phyloP scores from a whole-genome alignment of 441 rosid genomes.

The Dalechampia spathulata region DNA sequence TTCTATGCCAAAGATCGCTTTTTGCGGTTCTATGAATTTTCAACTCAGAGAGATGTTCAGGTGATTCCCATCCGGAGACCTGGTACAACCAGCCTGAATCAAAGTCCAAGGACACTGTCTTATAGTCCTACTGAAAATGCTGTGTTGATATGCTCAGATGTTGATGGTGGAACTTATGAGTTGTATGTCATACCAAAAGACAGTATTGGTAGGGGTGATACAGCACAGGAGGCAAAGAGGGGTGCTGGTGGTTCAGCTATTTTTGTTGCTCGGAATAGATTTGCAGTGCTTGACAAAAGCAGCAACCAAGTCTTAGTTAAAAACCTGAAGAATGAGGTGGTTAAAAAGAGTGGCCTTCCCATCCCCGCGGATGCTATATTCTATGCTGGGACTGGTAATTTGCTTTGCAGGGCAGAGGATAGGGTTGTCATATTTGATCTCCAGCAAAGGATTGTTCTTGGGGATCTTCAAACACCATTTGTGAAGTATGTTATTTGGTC shows the following conservation, averaged over 20 bases:
- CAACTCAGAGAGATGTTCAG: conserved; percentile 62
- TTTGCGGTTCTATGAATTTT: conserved; percentile 61
- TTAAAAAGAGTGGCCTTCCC: conserved; percentile 58
- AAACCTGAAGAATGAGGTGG: conserved; percentile 67
- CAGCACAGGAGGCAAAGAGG: conserved; percentile 72
- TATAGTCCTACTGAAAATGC: conserved; percentile 87
- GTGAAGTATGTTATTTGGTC: conserved; percentile 78
- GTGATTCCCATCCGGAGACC: conserved; percentile 74
- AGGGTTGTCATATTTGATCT: conserved; percentile 71
- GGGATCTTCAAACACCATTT: conserved; percentile 76
- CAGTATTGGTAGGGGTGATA: conserved; percentile 55
- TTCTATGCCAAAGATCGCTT: conserved; percentile 74
- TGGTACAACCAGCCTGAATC: conserved; percentile 70
- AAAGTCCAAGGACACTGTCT: conserved; percentile 77
- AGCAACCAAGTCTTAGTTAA: conserved; percentile 61
- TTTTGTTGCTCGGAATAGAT: conserved; percentile 66
- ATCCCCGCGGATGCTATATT: conserved; percentile 68
- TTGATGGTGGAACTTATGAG: conserved; percentile 87
- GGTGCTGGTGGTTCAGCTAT: conserved; percentile 72
- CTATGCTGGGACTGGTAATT: conserved; percentile 77
- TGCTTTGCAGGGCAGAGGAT: conserved; percentile 77
- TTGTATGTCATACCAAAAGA: conserved; percentile 71
- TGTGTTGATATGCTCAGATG: conserved; percentile 73
- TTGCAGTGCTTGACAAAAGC: conserved; percentile 78
- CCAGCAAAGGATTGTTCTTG: conserved; percentile 71